Evolutionary conservation across 176 grass and related monocot genomes (phyloP).

Genomic region (Bonia amplexicaulis): DNA sequence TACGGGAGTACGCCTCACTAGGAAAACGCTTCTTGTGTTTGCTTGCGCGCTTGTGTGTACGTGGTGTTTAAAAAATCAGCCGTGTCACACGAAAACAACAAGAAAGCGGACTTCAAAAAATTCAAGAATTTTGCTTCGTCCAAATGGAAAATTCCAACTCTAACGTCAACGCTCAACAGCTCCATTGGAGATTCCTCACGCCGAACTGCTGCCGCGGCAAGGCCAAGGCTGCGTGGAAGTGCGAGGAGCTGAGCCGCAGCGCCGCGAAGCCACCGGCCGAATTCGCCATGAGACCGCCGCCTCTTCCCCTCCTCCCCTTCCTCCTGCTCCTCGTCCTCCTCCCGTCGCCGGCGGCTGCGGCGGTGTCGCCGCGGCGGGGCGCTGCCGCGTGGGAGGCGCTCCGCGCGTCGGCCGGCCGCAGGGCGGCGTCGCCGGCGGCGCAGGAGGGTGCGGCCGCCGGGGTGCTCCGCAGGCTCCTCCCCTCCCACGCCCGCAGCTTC

Average conservation of each 20-base stretch:
- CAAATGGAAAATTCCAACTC: no score
- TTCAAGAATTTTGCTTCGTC: no score
- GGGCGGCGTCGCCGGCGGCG: constrained; percentile 46
- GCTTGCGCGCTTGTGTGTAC: no score
- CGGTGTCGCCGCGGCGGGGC: not conserved
- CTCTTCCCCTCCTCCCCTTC: not conserved
- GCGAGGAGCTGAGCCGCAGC: not conserved
- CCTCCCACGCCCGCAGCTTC: constrained; percentile 61
- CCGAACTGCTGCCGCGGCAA: not conserved
- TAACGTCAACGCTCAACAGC: no score
- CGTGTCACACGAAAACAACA: no score
- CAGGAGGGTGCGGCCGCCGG: constrained; percentile 50
- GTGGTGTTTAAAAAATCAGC: no score
- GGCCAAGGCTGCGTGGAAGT: not conserved
- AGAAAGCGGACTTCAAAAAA: no score
- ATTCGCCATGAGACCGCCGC: constrained; percentile 25
- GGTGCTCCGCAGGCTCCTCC: constrained; percentile 65
- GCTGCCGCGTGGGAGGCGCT: constrained; percentile 18
- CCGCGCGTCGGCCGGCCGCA: constrained; percentile 18
- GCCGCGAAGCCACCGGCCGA: not conserved
- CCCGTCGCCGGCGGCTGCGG: not conserved
- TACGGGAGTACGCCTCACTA: no score
- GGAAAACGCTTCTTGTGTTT: no score
- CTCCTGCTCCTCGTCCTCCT: constrained; percentile 31
- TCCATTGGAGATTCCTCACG: not conserved